These are phyloP conservation scores for Irpex sp. DNA, from an alignment of 1,284 basidiomycete genomes.

Conservation along the genomic window DNA sequence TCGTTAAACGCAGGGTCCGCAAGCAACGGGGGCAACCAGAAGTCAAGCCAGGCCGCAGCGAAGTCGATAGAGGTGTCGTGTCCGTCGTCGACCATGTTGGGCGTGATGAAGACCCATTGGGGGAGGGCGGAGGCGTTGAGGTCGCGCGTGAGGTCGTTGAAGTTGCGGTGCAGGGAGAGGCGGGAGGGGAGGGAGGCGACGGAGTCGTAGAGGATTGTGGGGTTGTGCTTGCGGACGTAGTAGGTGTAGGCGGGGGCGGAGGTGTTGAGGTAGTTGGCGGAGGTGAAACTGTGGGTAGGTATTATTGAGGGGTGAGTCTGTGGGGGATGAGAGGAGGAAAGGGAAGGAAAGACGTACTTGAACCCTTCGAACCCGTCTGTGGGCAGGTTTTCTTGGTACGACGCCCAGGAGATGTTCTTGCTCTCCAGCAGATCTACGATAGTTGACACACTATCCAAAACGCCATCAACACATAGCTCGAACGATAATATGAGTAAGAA, in stretches of 20 bases:
- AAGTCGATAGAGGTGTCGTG: slow-evolving; percentile 58
- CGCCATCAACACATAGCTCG: slow-evolving; percentile 13
- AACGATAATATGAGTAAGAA: not conserved
- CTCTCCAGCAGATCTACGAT: slow-evolving; percentile 59
- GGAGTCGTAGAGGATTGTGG: slow-evolving; percentile 48
- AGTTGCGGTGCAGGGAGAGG: slow-evolving; percentile 52
- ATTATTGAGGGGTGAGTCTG: no score
- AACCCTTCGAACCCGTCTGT: slow-evolving; percentile 41
- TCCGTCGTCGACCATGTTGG: slow-evolving; percentile 54
- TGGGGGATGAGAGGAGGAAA: no score
- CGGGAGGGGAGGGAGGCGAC: slow-evolving; percentile 38
- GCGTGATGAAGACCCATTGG: slow-evolving; percentile 62
- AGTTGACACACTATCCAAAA: slow-evolving; percentile 40
- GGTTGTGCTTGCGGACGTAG: slow-evolving; percentile 60
- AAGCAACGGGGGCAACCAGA: slow-evolving; percentile 52
- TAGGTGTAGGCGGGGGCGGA: slow-evolving; percentile 37
- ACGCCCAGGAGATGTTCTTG: slow-evolving; percentile 50
- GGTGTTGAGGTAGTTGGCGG: slow-evolving; percentile 40
- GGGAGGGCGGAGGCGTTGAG: slow-evolving; percentile 46
- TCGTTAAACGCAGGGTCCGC: slow-evolving; percentile 41
- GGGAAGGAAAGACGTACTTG: slow-evolving; percentile 20
- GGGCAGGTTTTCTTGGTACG: slow-evolving; percentile 60
- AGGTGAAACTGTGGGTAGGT: no score
- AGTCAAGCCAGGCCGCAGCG: slow-evolving; percentile 42
- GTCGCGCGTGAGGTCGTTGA: slow-evolving; percentile 55